A percentile compares a stretch with the other conserved stretches of the same genome.
Evolutionary conservation across 83 land plant species (phyloP).

Genomic region (Picea abies): DNA sequence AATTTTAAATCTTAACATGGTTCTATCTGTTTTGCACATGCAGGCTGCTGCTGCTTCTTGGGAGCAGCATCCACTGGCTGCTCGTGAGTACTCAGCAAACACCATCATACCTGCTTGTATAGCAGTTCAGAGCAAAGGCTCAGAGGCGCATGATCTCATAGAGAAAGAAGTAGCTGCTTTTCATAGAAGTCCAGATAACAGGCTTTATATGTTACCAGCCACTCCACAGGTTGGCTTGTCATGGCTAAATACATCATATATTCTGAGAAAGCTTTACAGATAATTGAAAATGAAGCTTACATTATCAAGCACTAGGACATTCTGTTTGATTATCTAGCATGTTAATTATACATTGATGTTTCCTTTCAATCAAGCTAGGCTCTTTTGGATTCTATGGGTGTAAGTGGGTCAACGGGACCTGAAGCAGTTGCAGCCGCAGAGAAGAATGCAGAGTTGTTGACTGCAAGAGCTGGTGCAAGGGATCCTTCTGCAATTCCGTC

Average conservation of each 20-base stretch:
- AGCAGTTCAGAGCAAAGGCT: slow-evolving; percentile 58
- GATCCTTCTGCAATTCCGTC: slow-evolving; percentile 99
- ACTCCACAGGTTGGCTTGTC: slow-evolving; percentile 78
- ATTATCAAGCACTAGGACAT: neutral
- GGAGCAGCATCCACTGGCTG: slow-evolving; percentile 88
- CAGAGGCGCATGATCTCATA: slow-evolving; percentile 74
- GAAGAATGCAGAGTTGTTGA: slow-evolving; percentile 79
- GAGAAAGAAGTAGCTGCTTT: slow-evolving; percentile 90
- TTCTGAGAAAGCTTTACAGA: neutral
- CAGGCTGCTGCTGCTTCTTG: slow-evolving; percentile 93
- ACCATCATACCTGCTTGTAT: slow-evolving; percentile 87
- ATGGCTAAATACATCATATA: neutral
- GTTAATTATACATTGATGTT: neutral
- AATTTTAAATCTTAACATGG: neutral
- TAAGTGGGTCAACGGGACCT: slow-evolving; percentile 67
- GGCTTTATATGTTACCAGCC: slow-evolving; percentile 89
- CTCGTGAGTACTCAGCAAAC: slow-evolving; percentile 80
- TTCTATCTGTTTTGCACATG: neutral
- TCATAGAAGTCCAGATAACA: slow-evolving; percentile 77
- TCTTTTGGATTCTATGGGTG: slow-evolving; percentile 87
- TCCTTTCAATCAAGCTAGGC: slow-evolving; percentile 47
- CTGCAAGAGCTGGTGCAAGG: slow-evolving; percentile 95
- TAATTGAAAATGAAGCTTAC: neutral
- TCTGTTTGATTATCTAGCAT: neutral
- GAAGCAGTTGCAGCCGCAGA: slow-evolving; percentile 93